Percentiles rank a stretch among this genome's conserved stretches.
Evolutionary conservation across 495 filamentous ascomycete species (phyloP).

Genomic region (Hypoxylon trugodes): DNA sequence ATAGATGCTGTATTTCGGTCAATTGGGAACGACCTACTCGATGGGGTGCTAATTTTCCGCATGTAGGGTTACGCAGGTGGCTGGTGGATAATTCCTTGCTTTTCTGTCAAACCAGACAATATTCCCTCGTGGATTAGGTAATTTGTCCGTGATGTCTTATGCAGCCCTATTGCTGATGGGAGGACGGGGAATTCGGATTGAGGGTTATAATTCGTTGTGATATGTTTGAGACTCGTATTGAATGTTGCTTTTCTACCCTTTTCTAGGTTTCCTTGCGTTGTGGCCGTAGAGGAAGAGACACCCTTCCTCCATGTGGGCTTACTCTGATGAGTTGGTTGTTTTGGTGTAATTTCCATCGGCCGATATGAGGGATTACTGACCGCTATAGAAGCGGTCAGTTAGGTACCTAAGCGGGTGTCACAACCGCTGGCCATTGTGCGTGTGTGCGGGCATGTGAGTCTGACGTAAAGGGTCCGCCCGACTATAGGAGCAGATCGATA

Average conservation of each 20-base stretch:
- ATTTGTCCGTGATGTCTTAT: not conserved
- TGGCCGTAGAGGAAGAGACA: no score
- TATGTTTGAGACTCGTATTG: no score
- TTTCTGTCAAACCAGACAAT: not conserved
- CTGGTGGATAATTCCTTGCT: not conserved
- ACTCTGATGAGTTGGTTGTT: not conserved
- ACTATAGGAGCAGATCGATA: not conserved
- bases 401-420: slow-evolving; percentile 3
- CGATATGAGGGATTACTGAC: no score
- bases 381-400: not conserved
- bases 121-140: not conserved
- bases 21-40: no score
- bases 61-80: not conserved
- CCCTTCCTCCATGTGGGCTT: not conserved
- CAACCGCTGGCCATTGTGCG: not conserved
- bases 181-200: no score
- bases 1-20: not conserved
- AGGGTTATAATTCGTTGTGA: not conserved
- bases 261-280: no score
- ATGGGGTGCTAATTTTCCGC: no score
- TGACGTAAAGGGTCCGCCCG: slow-evolving; percentile 4
- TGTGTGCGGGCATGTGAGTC: not conserved
- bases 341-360: slow-evolving; percentile 10
- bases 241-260: no score
- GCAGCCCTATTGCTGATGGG: slow-evolving; percentile 2